These are phyloP conservation scores for Diaporthe velutina DNA, from an alignment of 2,329 filamentous ascomycete genomes.

Conservation along the genomic window DNA sequence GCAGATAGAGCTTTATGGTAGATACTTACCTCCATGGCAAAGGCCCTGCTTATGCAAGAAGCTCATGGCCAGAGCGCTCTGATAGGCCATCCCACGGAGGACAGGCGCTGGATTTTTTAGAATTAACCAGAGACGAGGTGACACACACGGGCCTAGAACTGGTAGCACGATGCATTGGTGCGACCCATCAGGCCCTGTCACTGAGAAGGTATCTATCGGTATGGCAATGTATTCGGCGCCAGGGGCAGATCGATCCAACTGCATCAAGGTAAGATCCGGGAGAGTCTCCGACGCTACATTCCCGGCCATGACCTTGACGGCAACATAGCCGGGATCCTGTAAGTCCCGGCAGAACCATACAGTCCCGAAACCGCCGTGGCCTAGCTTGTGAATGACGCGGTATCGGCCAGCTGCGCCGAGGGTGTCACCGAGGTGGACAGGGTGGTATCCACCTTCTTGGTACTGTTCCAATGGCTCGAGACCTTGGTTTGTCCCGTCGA, in stretches of 20 bases:
- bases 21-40: neutral
- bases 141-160: neutral
- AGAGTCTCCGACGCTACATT: neutral
- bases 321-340: neutral
- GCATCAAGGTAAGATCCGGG: neutral
- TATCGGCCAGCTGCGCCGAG: neutral
- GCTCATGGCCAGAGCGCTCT: neutral
- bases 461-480: neutral
- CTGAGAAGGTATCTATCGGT: neutral
- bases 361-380: neutral
- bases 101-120: neutral
- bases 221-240: neutral
- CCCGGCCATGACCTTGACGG: neutral
- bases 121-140: neutral
- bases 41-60: neutral
- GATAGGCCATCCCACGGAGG: neutral
- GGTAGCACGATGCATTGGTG: conserved; percentile 12
- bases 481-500: neutral
- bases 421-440: conserved; percentile 10
- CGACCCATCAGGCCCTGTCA: neutral
- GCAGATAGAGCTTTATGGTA: neutral
- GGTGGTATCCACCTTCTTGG: neutral
- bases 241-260: neutral
- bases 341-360: neutral
- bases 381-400: conserved; percentile 8